Evolutionary conservation across 257 asterid genomes (phyloP).

Genomic region (Catharanthus roseus): DNA sequence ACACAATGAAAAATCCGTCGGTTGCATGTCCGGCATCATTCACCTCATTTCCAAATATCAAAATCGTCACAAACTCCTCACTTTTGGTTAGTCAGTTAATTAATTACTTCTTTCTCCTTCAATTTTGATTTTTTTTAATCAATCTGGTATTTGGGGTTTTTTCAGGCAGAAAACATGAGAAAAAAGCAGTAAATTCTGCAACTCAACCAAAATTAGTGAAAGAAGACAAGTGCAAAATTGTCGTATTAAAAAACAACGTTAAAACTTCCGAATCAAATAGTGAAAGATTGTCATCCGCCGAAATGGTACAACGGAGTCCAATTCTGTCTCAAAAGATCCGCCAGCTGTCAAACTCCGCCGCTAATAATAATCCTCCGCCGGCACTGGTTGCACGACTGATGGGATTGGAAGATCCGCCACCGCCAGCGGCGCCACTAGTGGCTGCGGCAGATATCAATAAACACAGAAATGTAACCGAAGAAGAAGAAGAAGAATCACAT

Average conservation of each 20-base stretch:
- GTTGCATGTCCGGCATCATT: constrained; percentile 84
- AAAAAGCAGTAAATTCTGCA: constrained; percentile 17
- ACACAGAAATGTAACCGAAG: too few relatives aligned
- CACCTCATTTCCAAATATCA: constrained; percentile 61
- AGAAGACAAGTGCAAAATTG: constrained; percentile 13
- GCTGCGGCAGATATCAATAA: too few relatives aligned
- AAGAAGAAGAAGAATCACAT: too few relatives aligned
- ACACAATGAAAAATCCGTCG: constrained; percentile 52
- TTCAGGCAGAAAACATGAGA: constrained; percentile 50
- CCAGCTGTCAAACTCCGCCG: constrained; percentile 52
- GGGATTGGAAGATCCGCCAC: constrained; percentile 53
- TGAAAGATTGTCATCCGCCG: constrained; percentile 19
- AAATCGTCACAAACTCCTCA: constrained; percentile 50
- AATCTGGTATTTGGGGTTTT: constrained; percentile 10
- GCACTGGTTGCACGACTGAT: constrained; percentile 60
- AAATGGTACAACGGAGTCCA: constrained; percentile 32
- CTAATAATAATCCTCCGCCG: constrained; percentile 28
- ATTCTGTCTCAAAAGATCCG: too few relatives aligned
- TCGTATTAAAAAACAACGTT: background rate
- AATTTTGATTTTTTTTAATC: background rate
- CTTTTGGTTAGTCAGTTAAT: constrained; percentile 39
- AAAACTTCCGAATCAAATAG: background rate
- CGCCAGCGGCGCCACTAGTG: too few relatives aligned
- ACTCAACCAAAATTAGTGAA: background rate
- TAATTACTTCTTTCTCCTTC: background rate